phyloP scores from a whole-genome alignment of 176 grass and related monocot genomes.

The Aegilops longissima region DNA sequence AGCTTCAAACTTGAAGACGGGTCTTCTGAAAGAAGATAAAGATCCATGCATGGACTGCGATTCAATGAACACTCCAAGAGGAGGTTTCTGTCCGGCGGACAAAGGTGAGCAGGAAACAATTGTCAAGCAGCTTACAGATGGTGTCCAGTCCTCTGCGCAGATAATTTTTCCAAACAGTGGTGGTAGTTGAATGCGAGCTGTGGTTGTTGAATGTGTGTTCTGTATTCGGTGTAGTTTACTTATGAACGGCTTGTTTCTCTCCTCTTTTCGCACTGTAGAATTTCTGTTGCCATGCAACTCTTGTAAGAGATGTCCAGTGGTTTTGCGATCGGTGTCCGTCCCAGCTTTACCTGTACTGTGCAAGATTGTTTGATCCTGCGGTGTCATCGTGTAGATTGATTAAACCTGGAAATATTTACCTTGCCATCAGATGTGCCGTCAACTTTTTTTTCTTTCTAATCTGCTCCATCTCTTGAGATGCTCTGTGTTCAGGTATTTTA shows the following conservation, averaged over 20 bases:
- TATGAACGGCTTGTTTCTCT: not conserved
- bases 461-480: too few species aligned
- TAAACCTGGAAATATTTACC: too few species aligned
- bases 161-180: not conserved
- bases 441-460: too few species aligned
- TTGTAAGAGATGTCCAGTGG: not conserved
- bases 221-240: not conserved
- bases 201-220: not conserved
- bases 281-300: not conserved
- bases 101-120: not conserved
- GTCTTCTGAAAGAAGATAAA: not conserved
- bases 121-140: not conserved
- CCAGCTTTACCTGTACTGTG: too few species aligned
- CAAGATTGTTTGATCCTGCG: too few species aligned
- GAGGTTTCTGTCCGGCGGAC: not conserved
- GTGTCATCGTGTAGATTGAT: too few species aligned
- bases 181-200: not conserved
- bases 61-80: not conserved
- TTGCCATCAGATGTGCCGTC: too few species aligned
- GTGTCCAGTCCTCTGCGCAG: not conserved
- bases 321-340: too few species aligned
- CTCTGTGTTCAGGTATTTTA: too few species aligned
- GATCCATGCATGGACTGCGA: not conserved
- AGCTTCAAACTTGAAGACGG: constrained; percentile 5
- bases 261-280: not conserved